phyloP scores from a whole-genome alignment of 306 rosid species.

The Quercus suber region DNA sequence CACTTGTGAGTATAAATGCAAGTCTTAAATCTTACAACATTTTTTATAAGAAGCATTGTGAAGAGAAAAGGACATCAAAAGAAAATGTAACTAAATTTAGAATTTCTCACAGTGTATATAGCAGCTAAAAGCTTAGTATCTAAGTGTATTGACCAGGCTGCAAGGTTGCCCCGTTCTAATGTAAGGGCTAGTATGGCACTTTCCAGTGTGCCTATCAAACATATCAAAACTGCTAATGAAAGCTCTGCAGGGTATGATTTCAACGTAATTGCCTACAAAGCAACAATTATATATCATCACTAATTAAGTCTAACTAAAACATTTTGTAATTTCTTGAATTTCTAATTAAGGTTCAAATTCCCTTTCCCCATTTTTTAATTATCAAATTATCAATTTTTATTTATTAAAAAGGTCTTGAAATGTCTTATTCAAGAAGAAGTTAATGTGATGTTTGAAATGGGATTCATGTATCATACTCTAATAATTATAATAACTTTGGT shows the following conservation, averaged over 20 bases:
- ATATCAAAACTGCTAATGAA: constrained; percentile 48
- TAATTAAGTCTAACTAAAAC: too few relatives aligned
- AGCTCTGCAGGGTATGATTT: constrained; percentile 52
- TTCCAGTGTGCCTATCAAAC: constrained; percentile 36
- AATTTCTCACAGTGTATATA: constrained; percentile 39
- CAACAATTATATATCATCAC: neutral
- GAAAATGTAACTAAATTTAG: neutral
- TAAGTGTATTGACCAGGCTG: constrained; percentile 44
- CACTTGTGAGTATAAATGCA: neutral
- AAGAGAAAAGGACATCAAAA: neutral
- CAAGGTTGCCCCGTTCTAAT: constrained; percentile 39
- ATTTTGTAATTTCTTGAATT: too few relatives aligned
- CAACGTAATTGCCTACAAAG: constrained; percentile 42
- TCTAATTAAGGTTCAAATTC: too few relatives aligned
- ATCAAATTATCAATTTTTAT: too few relatives aligned
- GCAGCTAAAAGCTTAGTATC: constrained; percentile 34
- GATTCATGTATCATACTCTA: too few relatives aligned
- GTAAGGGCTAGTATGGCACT: constrained; percentile 32
- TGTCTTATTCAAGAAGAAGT: too few relatives aligned
- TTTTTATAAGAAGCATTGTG: neutral
- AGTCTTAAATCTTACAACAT: too few relatives aligned
- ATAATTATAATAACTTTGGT: too few relatives aligned
- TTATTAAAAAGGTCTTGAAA: too few relatives aligned
- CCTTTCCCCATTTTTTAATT: too few relatives aligned
- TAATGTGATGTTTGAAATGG: too few relatives aligned